Conservation (phyloP, 352 stramenopile species). For the Phytopythium aichiense region DNA sequence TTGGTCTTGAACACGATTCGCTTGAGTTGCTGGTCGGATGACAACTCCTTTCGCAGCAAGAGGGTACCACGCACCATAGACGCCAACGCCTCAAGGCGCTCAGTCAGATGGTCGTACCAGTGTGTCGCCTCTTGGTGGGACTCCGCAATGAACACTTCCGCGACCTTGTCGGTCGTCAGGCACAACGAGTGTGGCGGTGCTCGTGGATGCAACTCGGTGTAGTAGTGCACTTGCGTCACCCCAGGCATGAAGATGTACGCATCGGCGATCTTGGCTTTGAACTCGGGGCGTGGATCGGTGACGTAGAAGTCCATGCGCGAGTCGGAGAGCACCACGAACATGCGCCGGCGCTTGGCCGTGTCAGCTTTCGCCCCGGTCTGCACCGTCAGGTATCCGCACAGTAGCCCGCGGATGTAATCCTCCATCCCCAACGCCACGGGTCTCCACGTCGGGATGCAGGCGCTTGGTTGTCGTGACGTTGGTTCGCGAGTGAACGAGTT, state of each 20-base stretch:
- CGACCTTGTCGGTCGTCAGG: constrained; percentile 55
- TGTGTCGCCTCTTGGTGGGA: constrained; percentile 33
- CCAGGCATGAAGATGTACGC: constrained; percentile 44
- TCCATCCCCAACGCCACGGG: constrained; percentile 28
- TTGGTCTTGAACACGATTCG: constrained; percentile 52
- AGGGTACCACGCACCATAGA: constrained; percentile 47
- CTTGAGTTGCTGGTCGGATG: constrained; percentile 42
- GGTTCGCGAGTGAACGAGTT: background rate
- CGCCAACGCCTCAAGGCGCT: constrained; percentile 43
- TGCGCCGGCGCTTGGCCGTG: constrained; percentile 44
- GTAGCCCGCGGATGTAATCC: constrained; percentile 65
- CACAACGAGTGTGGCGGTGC: constrained; percentile 55
- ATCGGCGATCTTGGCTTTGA: constrained; percentile 47
- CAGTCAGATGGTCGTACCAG: constrained; percentile 45
- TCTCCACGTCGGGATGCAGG: background rate
- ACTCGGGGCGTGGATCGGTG: constrained; percentile 53
- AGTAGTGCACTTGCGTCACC: constrained; percentile 43
- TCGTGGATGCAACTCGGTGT: constrained; percentile 58
- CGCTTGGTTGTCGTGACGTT: background rate
- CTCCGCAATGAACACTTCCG: constrained; percentile 59
- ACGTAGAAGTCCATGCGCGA: constrained; percentile 75
- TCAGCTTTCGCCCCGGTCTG: constrained; percentile 40
- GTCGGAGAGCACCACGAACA: constrained; percentile 73
- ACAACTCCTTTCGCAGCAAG: constrained; percentile 53
- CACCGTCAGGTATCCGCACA: constrained; percentile 64